Evolutionary conservation across 768 basidiomycete species (phyloP), one percentile per base, ranked within the genome.

Genomic region (Podaxis sp.): DNA sequence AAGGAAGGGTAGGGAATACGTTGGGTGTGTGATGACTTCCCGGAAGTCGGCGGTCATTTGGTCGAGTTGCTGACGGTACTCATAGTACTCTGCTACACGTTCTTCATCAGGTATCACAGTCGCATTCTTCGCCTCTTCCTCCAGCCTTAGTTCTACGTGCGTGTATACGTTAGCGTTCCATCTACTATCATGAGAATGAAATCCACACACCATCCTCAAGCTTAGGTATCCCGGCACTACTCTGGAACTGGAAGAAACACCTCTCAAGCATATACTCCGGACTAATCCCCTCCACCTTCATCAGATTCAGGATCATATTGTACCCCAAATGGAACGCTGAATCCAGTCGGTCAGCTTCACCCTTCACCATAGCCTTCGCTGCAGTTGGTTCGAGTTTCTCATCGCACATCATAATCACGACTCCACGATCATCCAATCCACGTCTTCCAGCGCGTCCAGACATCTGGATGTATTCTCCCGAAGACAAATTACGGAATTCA

Each of bases 391-490:
- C 97, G 50, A 99, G 82, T 76, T 96, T 98, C 78, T 99, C 95
- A 74, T 99, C 97, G 73, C 91, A 92, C 97, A 99, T 99, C 94
- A 99, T 92, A 69, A 99, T 98, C 56, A 99, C 97, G 55, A 99
- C 94, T 58, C 97, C 97, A n/a, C 97, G 87, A 65, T 99, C 96
- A 73, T 99, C 97, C 63, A 99, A 78, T 48, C 97, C 97, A 76
- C 97, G 87, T 69, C 97, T 89, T 66, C 97, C 97, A 2, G 97
- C 97, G 61, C 97, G 92, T 60, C 97, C 97, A 0, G 95, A 96
- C 97, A 99, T 99, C 71, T 99, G 97, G 69, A 99, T 97, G 74
- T 99, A 99, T 82, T 99, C 97, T 62, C 97, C 91, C 0, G 89
- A 91, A 0, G 94, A 94, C 38, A 99, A 80, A 71, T 93, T 93